phyloP scores from a whole-genome alignment of 108 stramenopile genomes.

The Cyclotella choctawhatcheeana region DNA sequence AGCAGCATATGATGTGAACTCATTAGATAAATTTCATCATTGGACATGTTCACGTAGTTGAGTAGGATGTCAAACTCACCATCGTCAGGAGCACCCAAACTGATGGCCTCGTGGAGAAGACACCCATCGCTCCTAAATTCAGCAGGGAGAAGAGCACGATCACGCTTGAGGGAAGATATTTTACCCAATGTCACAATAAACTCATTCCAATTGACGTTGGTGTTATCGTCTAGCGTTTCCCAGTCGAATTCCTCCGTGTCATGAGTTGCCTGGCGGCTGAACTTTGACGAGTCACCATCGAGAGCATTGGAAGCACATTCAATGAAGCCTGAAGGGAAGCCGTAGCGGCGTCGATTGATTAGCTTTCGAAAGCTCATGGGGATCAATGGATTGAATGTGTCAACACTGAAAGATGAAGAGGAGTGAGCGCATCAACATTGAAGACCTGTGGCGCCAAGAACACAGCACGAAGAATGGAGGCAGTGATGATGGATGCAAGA shows the following conservation, averaged over 20 bases:
- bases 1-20: too few relatives aligned
- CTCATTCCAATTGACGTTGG: constrained; percentile 6
- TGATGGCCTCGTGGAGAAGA: constrained; percentile 27
- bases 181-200: neutral
- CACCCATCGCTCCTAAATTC: neutral
- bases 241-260: constrained; percentile 12
- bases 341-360: constrained; percentile 9
- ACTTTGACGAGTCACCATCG: neutral
- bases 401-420: neutral
- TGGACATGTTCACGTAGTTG: too few relatives aligned
- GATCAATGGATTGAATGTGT: neutral
- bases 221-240: constrained; percentile 8
- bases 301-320: constrained; percentile 1
- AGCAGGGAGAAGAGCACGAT: neutral
- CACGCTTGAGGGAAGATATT: neutral
- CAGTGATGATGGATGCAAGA: too few relatives aligned
- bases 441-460: too few relatives aligned
- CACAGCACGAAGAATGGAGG: too few relatives aligned
- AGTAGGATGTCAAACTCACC: too few relatives aligned
- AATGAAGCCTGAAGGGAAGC: neutral
- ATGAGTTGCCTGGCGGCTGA: neutral
- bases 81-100: constrained; percentile 9
- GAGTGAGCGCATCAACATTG: neutral
- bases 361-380: neutral
- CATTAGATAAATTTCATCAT: too few relatives aligned